Conservation (phyloP, 1,284 basidiomycete genomes). For the Ganoderma lingzhi region DNA sequence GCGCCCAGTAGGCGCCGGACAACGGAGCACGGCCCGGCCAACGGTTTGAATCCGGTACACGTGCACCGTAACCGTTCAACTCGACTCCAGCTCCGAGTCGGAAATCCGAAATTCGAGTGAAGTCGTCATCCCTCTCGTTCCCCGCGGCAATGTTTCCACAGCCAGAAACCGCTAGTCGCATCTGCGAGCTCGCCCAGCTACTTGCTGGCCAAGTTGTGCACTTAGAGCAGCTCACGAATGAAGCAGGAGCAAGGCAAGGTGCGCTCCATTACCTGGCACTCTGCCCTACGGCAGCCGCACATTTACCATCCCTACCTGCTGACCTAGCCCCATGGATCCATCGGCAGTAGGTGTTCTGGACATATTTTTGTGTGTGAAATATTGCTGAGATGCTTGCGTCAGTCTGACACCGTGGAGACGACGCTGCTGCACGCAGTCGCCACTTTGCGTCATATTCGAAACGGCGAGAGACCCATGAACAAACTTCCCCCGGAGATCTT, state of each 20-base stretch:
- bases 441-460: neutral
- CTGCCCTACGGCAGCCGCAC: neutral
- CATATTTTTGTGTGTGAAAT: neutral
- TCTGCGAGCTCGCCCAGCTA: neutral
- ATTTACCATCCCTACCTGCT: neutral
- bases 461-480: neutral
- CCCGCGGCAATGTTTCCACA: neutral
- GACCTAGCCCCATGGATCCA: neutral
- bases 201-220: neutral
- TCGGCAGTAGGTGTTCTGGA: neutral
- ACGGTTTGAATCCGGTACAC: too few species aligned
- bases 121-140: too few species aligned
- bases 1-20: too few species aligned
- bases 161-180: neutral
- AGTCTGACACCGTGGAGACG: neutral
- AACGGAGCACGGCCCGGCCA: too few species aligned
- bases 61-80: too few species aligned
- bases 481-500: neutral
- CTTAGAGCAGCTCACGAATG: neutral
- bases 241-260: neutral
- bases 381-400: neutral
- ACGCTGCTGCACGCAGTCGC: neutral
- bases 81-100: too few species aligned
- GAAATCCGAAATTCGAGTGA: too few species aligned
- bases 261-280: neutral